Percentiles rank a stretch among this genome's conserved stretches.
These are phyloP conservation scores for Sesbania bispinosa DNA, from an alignment of 306 rosid genomes.

Conservation along the genomic window DNA sequence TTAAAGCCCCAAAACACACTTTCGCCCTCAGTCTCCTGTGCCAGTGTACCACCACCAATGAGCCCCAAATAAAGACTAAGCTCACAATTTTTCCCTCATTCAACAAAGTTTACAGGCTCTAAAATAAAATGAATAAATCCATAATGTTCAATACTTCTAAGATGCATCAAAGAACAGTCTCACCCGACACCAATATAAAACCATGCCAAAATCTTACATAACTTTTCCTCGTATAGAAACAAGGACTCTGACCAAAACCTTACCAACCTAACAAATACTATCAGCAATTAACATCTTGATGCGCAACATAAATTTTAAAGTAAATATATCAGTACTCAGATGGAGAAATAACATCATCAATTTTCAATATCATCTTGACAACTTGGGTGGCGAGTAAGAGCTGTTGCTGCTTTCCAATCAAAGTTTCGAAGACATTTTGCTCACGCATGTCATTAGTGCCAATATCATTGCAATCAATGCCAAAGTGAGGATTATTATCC, in stretches of 20 bases:
- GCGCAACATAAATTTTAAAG: slow-evolving; percentile 1
- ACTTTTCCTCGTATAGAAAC: slow-evolving; percentile 17
- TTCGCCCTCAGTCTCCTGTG: not conserved
- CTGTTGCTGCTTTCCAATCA: slow-evolving; percentile 97
- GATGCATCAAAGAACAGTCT: slow-evolving; percentile 11
- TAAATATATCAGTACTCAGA: slow-evolving; percentile 42
- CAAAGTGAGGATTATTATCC: slow-evolving; percentile 75
- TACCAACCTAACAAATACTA: slow-evolving; percentile 10
- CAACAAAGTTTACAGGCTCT: not conserved
- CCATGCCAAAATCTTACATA: slow-evolving; percentile 41
- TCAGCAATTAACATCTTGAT: not conserved
- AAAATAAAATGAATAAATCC: not conserved
- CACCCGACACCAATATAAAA: slow-evolving; percentile 33
- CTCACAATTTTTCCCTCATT: not conserved
- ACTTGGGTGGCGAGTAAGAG: slow-evolving; percentile 92
- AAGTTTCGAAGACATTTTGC: slow-evolving; percentile 85
- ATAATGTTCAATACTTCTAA: not conserved
- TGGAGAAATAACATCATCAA: slow-evolving; percentile 92
- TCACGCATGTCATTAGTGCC: slow-evolving; percentile 95
- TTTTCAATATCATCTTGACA: slow-evolving; percentile 92
- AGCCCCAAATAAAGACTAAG: not conserved
- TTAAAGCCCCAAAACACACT: not conserved
- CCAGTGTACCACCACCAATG: not conserved
- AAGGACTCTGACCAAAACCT: slow-evolving; percentile 25
- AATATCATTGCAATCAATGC: slow-evolving; percentile 87